phyloP scores from a whole-genome alignment of 2,329 filamentous ascomycete genomes.

The Tolypocladium paradoxum region DNA sequence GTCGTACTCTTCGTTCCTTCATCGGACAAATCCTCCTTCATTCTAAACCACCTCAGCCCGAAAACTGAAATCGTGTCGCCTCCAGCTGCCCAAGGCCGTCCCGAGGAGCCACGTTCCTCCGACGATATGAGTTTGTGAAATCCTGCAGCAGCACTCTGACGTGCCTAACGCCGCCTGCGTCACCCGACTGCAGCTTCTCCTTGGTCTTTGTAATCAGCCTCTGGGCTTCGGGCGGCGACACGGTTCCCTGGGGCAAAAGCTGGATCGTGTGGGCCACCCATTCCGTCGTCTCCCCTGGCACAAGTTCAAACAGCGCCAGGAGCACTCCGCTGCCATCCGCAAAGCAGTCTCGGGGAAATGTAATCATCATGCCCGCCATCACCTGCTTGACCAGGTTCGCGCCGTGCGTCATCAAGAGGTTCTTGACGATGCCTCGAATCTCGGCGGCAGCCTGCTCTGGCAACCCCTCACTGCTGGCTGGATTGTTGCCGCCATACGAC shows the following conservation, averaged over 20 bases:
- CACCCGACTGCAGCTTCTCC: constrained; percentile 60
- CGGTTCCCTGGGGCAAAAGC: constrained; percentile 71
- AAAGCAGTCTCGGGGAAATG: constrained; percentile 91
- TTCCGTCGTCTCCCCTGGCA: constrained; percentile 64
- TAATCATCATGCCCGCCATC: constrained; percentile 98
- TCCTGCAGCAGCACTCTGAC: constrained; percentile 83
- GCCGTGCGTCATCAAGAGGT: constrained; percentile 59
- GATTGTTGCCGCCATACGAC: constrained; percentile 73
- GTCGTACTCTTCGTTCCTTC: not conserved
- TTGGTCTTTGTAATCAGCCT: constrained; percentile 71
- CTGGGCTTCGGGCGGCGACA: constrained; percentile 71
- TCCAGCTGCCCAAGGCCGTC: constrained; percentile 84
- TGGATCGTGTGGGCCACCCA: constrained; percentile 82
- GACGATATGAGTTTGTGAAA: constrained; percentile 88
- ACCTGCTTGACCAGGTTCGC: constrained; percentile 76
- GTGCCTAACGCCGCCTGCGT: constrained; percentile 53
- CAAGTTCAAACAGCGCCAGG: constrained; percentile 75
- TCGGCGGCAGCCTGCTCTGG: constrained; percentile 53
- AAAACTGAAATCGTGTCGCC: constrained; percentile 76
- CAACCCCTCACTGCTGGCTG: constrained; percentile 47
- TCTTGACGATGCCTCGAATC: constrained; percentile 62
- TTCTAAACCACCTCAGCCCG: constrained; percentile 18
- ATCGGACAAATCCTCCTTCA: constrained; percentile 5
- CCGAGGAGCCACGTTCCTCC: constrained; percentile 88
- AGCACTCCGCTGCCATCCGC: constrained; percentile 90